phyloP scores from a whole-genome alignment of 2,329 filamentous ascomycete species.

The Stagonosporopsis cucurbitacearum region DNA sequence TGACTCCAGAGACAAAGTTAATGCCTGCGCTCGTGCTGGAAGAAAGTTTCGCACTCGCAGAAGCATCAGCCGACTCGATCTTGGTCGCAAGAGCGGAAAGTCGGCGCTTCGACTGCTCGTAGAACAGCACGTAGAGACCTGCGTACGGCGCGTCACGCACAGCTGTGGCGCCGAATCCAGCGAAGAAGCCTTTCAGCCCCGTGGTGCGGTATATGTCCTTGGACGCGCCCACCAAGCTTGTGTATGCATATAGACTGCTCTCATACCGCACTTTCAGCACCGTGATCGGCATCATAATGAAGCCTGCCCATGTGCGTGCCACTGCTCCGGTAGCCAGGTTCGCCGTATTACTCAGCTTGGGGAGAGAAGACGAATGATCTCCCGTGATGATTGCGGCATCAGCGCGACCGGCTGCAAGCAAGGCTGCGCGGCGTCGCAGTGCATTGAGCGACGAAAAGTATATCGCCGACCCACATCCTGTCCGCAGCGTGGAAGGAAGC shows the following conservation, averaged over 20 bases:
- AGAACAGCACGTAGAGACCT: conserved; percentile 91
- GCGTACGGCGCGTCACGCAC: conserved; percentile 96
- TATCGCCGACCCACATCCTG: conserved; percentile 88
- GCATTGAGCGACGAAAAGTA: conserved; percentile 92
- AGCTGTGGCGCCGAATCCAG: conserved; percentile 91
- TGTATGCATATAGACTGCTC: conserved; percentile 83
- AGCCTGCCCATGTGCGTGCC: conserved; percentile 84
- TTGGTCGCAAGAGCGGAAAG: conserved; percentile 52
- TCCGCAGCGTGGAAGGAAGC: conserved; percentile 88
- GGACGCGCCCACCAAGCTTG: conserved; percentile 74
- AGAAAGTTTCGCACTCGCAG: conserved; percentile 29
- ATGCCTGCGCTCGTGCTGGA: conserved; percentile 65
- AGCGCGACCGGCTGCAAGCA: conserved; percentile 27
- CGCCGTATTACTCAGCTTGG: conserved; percentile 80
- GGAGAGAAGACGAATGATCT: conserved; percentile 71
- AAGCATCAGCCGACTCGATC: conserved; percentile 31
- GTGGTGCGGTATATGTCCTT: conserved; percentile 75
- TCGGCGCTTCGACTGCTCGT: conserved; percentile 79
- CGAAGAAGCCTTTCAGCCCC: conserved; percentile 85
- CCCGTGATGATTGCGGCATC: conserved; percentile 21
- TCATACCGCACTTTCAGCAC: conserved; percentile 97
- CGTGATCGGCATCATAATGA: conserved; percentile 93
- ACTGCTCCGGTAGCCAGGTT: conserved; percentile 86
- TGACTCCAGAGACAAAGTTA: conserved; percentile 82
- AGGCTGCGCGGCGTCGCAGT: conserved; percentile 71